phyloP scores from a whole-genome alignment of 176 grass and related monocot species.

The Phoenix dactylifera region DNA sequence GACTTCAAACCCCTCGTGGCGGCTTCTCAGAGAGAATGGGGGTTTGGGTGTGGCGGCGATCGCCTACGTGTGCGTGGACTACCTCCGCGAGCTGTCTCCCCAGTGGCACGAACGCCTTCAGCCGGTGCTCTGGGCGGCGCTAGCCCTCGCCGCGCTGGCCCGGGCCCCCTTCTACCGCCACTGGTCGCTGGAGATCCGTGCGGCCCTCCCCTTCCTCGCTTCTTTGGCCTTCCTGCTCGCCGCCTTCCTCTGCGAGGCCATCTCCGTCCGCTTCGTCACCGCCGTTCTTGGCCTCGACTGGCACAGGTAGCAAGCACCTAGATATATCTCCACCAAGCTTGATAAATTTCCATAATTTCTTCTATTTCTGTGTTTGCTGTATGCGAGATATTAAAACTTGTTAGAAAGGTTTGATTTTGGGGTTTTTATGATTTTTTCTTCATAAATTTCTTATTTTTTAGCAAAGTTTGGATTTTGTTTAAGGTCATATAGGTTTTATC shows the following conservation, averaged over 20 bases:
- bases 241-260: constrained; percentile 56
- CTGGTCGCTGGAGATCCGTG: constrained; percentile 66
- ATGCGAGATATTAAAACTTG: too few species aligned
- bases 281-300: constrained; percentile 70
- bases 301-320: constrained; percentile 36
- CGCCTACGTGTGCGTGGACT: constrained; percentile 73
- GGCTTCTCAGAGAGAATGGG: neutral
- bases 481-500: too few species aligned
- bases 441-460: too few species aligned
- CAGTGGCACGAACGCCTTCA: constrained; percentile 58
- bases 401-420: too few species aligned
- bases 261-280: constrained; percentile 77
- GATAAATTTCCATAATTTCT: too few species aligned
- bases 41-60: constrained; percentile 48
- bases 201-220: constrained; percentile 54
- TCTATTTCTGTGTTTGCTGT: too few species aligned
- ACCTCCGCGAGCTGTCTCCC: constrained; percentile 62
- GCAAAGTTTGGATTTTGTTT: too few species aligned
- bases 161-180: constrained; percentile 65
- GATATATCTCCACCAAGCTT: too few species aligned
- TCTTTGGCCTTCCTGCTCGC: constrained; percentile 61
- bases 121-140: constrained; percentile 62
- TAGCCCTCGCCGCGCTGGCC: constrained; percentile 42
- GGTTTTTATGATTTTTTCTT: too few species aligned
- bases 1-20: neutral